Evolutionary conservation across 257 asterid species (phyloP).

Genomic region (Solanum arcanum): DNA sequence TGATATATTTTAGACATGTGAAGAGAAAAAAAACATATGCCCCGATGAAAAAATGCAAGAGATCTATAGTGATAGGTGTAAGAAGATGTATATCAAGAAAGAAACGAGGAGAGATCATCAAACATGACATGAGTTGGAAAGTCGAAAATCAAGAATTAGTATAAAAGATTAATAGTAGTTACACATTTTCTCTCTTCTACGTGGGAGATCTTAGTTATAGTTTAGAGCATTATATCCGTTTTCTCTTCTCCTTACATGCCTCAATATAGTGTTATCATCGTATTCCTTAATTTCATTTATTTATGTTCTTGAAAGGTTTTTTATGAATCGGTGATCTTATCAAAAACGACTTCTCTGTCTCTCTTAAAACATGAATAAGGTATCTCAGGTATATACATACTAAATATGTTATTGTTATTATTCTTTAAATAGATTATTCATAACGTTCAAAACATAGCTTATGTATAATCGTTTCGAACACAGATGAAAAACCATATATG

Average conservation of each 20-base stretch:
- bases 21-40: not conserved
- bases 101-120: not conserved
- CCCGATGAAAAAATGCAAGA: not conserved
- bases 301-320: accelerated
- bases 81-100: not conserved
- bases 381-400: too few relatives aligned
- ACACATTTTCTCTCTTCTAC: not conserved
- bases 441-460: not conserved
- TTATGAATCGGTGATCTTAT: accelerated
- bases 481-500: not conserved
- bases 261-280: not conserved
- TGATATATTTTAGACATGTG: not conserved
- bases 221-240: not conserved
- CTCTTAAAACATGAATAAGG: accelerated
- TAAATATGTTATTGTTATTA: not conserved
- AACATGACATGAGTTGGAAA: not conserved
- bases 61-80: accelerated
- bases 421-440: not conserved
- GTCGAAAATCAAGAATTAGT: not conserved
- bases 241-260: not conserved
- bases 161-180: not conserved
- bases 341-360: not conserved
- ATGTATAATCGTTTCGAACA: not conserved
- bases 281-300: not conserved
- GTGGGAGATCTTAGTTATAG: not conserved